A percentile compares a stretch with the other conserved stretches of the same genome.
Conservation (phyloP, 352 stramenopile genomes). For the Discostella stelligera region DNA sequence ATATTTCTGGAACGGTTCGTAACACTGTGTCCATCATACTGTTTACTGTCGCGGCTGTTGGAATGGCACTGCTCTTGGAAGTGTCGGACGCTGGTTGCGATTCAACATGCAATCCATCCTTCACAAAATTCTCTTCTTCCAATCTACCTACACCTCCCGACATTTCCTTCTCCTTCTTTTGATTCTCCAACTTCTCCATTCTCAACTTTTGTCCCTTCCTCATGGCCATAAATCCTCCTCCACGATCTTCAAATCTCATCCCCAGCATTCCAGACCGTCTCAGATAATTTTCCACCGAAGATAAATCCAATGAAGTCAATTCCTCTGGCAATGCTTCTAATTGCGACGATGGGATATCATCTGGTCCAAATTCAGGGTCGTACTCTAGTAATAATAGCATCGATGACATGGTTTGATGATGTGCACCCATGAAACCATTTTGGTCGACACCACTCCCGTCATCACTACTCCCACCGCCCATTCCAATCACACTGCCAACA, state of each 20-base stretch:
- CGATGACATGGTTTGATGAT: not conserved
- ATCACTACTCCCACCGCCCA: not conserved
- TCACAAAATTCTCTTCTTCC: slow-evolving; percentile 1
- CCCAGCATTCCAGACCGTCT: slow-evolving; percentile 35
- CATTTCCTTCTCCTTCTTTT: not conserved
- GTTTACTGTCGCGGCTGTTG: not conserved
- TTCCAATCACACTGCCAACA: not conserved
- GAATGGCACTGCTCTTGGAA: not conserved
- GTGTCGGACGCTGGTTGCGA: not conserved
- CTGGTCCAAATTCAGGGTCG: slow-evolving; percentile 40
- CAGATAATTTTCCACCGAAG: slow-evolving; percentile 38
- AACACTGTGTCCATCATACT: slow-evolving; percentile 15
- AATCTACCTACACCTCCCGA: not conserved
- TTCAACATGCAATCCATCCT: not conserved
- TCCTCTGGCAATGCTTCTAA: slow-evolving; percentile 40
- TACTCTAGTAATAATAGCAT: slow-evolving; percentile 23
- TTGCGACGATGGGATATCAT: slow-evolving; percentile 42
- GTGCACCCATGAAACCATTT: not conserved
- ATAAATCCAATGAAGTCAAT: slow-evolving; percentile 42
- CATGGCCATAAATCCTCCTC: slow-evolving; percentile 39
- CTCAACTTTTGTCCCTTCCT: slow-evolving; percentile 11
- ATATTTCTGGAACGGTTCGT: slow-evolving; percentile 53
- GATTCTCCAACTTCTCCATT: not conserved
- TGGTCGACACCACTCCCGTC: slow-evolving; percentile 11
- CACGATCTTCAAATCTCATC: slow-evolving; percentile 49